Evolutionary conservation across 2,329 filamentous ascomycete genomes (phyloP).

Genomic region (Hymenoscyphus scutula): DNA sequence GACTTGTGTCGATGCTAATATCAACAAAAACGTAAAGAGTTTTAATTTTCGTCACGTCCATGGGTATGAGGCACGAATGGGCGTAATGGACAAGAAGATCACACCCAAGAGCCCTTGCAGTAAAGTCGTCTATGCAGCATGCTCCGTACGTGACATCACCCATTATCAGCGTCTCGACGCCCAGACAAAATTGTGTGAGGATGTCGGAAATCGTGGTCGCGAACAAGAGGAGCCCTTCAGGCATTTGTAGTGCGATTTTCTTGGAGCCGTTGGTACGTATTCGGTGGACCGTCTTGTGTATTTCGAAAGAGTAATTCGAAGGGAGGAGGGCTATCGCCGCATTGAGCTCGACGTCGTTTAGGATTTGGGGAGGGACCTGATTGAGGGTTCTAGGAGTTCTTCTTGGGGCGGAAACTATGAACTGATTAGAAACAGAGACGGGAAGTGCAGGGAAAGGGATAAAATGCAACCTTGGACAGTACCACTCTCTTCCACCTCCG

Average conservation of each 20-base stretch:
- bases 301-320: slow-evolving; percentile 97
- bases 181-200: slow-evolving; percentile 87
- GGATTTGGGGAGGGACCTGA: slow-evolving; percentile 82
- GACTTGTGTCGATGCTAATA: slow-evolving; percentile 89
- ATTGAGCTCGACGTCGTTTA: slow-evolving; percentile 81
- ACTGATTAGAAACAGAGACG: slow-evolving; percentile 7
- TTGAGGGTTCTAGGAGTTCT: slow-evolving; percentile 80
- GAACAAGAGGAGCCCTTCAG: slow-evolving; percentile 90
- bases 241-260: slow-evolving; percentile 92
- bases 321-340: slow-evolving; percentile 84
- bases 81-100: slow-evolving; percentile 96
- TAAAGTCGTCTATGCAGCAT: slow-evolving; percentile 98
- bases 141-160: slow-evolving; percentile 98
- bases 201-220: slow-evolving; percentile 98
- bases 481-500: slow-evolving; percentile 54
- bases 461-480: slow-evolving; percentile 61
- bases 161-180: slow-evolving; percentile 94
- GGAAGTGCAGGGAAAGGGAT: neutral
- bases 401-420: slow-evolving; percentile 65
- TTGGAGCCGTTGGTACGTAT: slow-evolving; percentile 78
- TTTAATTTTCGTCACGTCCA: slow-evolving; percentile 94
- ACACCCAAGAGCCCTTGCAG: slow-evolving; percentile 87
- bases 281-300: slow-evolving; percentile 95
- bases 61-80: slow-evolving; percentile 92
- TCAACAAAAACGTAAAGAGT: slow-evolving; percentile 98